Base-by-base conservation (phyloP, 1,284 basidiomycete species). In the Naganishia cerealis region DNA sequence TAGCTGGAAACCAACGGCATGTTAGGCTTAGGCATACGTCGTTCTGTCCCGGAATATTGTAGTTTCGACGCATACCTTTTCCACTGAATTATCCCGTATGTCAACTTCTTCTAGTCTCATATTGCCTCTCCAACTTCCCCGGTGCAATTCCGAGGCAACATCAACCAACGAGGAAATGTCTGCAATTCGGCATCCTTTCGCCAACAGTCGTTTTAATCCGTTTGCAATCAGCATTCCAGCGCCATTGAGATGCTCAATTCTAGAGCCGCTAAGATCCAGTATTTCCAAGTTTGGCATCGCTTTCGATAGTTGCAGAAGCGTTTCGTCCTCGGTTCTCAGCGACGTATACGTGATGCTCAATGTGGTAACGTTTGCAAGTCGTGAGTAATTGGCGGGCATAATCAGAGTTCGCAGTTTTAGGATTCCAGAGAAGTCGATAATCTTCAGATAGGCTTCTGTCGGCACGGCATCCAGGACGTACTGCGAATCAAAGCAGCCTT, bases 81-180 rank as follows among this genome's bases (percentile, higher is more conserved):
- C 53, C 6, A 67, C 57, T 43, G 36, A 39, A 38, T 71, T 71
- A 61, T 71, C 67, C n/a, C 70, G 66, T 2, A 71, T 43, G 33
- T 71, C 70, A 15, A 71, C 48, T 54, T 71, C 67, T 42, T 62
- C 57, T 10, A 71, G 39, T 12, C 13, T 36, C n/a, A 71, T 36
- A 26, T 43, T 21, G 5, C 53, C 62, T 24, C 9, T 24, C 70
- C 70, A 71, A 7, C 18, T 36, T 1, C 61, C 66, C 13, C 5
- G 8, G 5, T 53, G 56, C 7, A 71, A 29, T 26, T 66, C 26
- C 16, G 24, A 33, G 7, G 70, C 70, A 15, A 71, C 57, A 39
- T 55, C 15, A 10, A 56, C 57, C 29, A 71, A 36, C 2, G 55
- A 63, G 2, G 57, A 43, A 21, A 71, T 40, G 26, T 66, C 50